Evolutionary conservation across 495 filamentous ascomycete genomes (phyloP), one percentile per base, ranked within the genome.

Genomic region (Aspergillus steynii): DNA sequence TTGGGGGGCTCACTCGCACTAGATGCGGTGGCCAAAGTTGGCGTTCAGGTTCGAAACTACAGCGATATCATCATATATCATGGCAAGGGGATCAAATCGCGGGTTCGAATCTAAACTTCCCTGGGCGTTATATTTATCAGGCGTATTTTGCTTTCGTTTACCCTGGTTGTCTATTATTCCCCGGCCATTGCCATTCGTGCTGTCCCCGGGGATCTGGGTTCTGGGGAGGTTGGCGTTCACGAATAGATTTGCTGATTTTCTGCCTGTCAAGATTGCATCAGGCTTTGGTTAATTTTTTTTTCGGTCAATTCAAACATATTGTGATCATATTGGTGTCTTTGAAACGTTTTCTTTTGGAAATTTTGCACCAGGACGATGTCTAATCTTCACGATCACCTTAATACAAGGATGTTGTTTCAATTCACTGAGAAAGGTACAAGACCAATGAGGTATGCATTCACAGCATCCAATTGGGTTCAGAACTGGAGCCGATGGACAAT

Each of bases 1-100:
- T 71, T 99, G n/a, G 92, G 93, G 10, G 92, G 93, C 0, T 77
- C 75, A 29, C 71, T 97, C 64, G 88, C 88, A 71, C 69, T 99
- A 61, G 88, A 92, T 74, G 88, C 92, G n/a, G 78, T 80, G 60
- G 95, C 92, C 6, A 77, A 82, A 34, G 86, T 93, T 15, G 85
- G 83, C 29, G 75, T 97, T 26, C 80, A 82, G 66, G 70, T 97
- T 56, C 88, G 87, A n/a, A 72, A 82, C 65, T 97, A 90, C 84
- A 80, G 66, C 55, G 85, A 92, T 73, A 77, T 70, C 53, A 65
- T 97, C 45, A 84, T 86, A 82, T 92, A 89, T 73, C 66, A 80
- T 61, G 90, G 90, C 26, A 83, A 81, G 67, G 87, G 88, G 0
- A 93, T 97, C 72, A 89, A 86, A 26, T 90, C 91, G 0, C 84